phyloP scores from a whole-genome alignment of 495 filamentous ascomycete genomes.

The Peziza echinospora region DNA sequence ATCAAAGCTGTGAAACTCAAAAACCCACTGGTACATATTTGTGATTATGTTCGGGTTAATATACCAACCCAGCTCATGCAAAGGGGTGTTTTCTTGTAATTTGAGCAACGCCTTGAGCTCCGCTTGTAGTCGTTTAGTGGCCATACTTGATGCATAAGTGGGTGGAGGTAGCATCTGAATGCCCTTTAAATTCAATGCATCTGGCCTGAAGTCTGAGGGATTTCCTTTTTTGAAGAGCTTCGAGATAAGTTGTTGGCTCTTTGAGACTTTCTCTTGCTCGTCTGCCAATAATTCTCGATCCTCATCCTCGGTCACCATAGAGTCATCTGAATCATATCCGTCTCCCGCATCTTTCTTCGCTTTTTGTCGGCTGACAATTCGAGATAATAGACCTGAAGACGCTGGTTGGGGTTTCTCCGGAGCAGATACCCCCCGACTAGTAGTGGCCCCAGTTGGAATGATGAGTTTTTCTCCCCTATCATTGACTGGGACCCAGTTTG shows the following conservation, averaged over 20 bases:
- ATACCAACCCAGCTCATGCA: conserved; percentile 68
- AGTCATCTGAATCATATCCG: conserved; percentile 6
- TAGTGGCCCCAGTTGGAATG: conserved; percentile 32
- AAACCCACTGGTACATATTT: conserved; percentile 85
- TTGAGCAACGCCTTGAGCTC: conserved; percentile 41
- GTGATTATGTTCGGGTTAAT: conserved; percentile 31
- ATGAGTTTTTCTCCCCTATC: conserved; percentile 16
- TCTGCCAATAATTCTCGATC: conserved; percentile 16
- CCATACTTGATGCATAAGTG: conserved; percentile 40
- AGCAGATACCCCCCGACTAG: neutral
- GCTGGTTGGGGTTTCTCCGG: neutral
- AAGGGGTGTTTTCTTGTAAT: conserved; percentile 37
- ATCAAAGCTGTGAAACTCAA: conserved; percentile 74
- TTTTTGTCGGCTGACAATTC: neutral
- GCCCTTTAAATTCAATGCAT: conserved; percentile 31
- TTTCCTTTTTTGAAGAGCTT: neutral
- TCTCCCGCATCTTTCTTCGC: neutral
- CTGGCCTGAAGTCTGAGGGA: conserved; percentile 39
- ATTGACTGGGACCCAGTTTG: conserved; percentile 25
- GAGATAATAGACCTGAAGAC: neutral
- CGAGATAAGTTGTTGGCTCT: neutral
- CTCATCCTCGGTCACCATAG: conserved; percentile 14
- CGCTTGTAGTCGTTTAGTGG: conserved; percentile 38
- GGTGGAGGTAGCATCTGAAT: conserved; percentile 41
- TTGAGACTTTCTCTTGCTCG: neutral